Evolutionary conservation across 2,329 filamentous ascomycete species (phyloP), one percentile per base, ranked within the genome.

Genomic region (Fusarium guadeloupense): DNA sequence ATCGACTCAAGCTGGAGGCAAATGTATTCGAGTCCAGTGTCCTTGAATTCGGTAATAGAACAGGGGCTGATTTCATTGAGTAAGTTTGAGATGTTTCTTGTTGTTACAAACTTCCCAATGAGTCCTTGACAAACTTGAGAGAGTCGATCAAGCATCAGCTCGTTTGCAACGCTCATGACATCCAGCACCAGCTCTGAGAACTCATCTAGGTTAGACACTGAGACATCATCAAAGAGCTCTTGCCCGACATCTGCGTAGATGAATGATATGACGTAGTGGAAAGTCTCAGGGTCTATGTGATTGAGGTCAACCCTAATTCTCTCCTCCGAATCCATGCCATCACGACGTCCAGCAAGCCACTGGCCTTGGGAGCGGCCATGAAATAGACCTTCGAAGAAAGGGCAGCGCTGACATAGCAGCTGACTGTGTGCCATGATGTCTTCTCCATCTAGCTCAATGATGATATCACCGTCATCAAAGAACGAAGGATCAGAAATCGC

Each of bases 301-400:
- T 88, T 89, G 41, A 99, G 78, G 69, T 99, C 92, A 37, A 99
- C 87, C 31, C 81, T 83, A 51, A 97, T 80, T 70, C 60, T 82
- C 66, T 70, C 71, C 56, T 76, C 62, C 3, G 69, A 45, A 6
- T 69, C 67, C 39, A 72, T 67, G 6, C 68, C 72, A 45, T 83
- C 78, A n/a, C 86, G 85, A 47, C 93, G 85, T 26, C 85, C 84
- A 42, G 88, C 83, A 17, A 99, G 82, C 95, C 95, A 99, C 66
- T 85, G 85, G 1, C 95, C 95, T 34, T 85, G 84, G 8, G 95
- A 92, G 37, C 92, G 88, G n/a, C 95, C 95, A 67, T 91, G 83
- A 74, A 97, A 98, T 37, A 99, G 81, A 2, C 90, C 91, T 61
- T 94, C 82, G 64, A 99, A 99, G 81, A 97, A 99, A 0, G 92